These are phyloP conservation scores for Santalum album DNA, from an alignment of 164 flowering plant genomes.

Conservation along the genomic window DNA sequence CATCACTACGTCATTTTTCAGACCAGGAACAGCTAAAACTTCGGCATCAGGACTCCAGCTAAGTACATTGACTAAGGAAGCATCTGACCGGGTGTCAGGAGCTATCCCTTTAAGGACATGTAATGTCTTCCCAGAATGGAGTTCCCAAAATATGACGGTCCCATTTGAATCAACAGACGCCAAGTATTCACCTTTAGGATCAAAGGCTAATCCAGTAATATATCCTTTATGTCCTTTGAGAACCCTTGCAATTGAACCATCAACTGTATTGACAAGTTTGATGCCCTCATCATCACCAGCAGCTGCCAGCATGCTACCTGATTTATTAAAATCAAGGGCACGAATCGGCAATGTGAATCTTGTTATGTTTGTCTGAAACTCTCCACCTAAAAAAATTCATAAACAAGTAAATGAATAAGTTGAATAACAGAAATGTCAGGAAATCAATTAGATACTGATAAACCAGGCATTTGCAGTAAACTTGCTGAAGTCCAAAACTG, in stretches of 20 bases:
- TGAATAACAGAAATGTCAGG: neutral
- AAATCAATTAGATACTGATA: neutral
- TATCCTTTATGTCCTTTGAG: conserved; percentile 90
- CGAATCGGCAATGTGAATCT: conserved; percentile 96
- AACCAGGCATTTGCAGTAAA: too few relatives aligned
- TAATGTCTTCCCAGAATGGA: conserved; percentile 53
- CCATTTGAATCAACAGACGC: conserved; percentile 84
- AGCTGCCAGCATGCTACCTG: conserved; percentile 88
- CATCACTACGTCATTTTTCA: conserved; percentile 87
- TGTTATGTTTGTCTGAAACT: conserved; percentile 83
- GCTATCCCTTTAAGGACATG: conserved; percentile 70
- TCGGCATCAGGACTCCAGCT: conserved; percentile 98
- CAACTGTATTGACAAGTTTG: conserved; percentile 83
- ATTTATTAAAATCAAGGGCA: conserved; percentile 69
- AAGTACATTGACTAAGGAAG: conserved; percentile 49
- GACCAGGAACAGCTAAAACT: conserved; percentile 78
- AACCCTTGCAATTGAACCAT: conserved; percentile 87
- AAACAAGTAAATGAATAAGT: neutral
- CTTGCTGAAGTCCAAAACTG: too few relatives aligned
- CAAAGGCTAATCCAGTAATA: conserved; percentile 73
- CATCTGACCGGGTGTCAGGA: conserved; percentile 52
- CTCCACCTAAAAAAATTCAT: conserved; percentile 60
- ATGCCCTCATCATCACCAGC: conserved; percentile 99
- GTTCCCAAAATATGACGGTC: conserved; percentile 77
- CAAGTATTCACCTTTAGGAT: conserved; percentile 75